phyloP scores from a whole-genome alignment of 169 alveolate species.

The Pseudocohnilembus persalinus region DNA sequence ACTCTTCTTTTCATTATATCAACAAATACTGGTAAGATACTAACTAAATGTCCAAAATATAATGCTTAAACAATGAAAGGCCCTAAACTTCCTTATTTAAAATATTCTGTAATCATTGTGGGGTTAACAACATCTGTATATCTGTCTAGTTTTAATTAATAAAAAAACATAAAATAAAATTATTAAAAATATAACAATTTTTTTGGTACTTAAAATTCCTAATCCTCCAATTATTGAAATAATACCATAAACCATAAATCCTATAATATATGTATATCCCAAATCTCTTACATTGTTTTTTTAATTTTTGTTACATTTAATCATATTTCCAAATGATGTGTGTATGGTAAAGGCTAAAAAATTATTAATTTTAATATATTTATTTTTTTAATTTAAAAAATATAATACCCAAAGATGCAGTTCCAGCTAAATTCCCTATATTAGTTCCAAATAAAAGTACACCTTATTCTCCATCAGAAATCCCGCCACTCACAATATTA shows the following conservation, averaged over 20 bases:
- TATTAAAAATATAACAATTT: background rate
- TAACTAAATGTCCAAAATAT: conserved; percentile 12
- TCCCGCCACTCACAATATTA: background rate
- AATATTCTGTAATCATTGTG: conserved; percentile 4
- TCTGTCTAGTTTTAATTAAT: background rate
- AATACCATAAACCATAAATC: conserved; percentile 1
- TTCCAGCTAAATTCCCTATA: conserved; percentile 20
- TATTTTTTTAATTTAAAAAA: too few relatives aligned
- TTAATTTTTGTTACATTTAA: conserved; percentile 22
- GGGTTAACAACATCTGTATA: background rate
- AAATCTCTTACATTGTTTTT: background rate
- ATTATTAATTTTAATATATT: too few relatives aligned
- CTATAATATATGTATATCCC: conserved; percentile 6
- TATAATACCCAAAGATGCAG: conserved; percentile 5
- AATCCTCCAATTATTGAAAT: conserved; percentile 8
- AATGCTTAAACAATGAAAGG: conserved; percentile 8
- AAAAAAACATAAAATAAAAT: too few relatives aligned
- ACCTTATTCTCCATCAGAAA: background rate
- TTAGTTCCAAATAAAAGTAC: background rate
- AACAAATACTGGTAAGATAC: conserved; percentile 5
- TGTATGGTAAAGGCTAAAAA: conserved; percentile 19
- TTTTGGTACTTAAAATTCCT: conserved; percentile 7
- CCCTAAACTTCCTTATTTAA: background rate
- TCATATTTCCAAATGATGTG: conserved; percentile 1
- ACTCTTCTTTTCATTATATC: conserved; percentile 6